Evolutionary conservation across 306 rosid genomes (phyloP), one percentile per base, ranked within the genome.

Genomic region (Myrica gale): DNA sequence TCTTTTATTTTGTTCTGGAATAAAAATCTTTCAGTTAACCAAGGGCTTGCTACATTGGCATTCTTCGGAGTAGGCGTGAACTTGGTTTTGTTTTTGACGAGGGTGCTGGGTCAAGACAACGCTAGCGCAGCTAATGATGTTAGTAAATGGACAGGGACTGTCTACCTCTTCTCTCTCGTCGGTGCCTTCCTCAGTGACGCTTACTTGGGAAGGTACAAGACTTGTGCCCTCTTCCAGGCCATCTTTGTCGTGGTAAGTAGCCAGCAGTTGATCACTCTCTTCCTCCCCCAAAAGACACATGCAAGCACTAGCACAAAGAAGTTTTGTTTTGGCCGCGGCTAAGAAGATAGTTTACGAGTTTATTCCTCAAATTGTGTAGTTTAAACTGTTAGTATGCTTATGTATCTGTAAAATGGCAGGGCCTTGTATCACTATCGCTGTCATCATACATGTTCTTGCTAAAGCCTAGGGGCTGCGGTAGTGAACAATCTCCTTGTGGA

Each of bases 181-280:
- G 97, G 97, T 13, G 97, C 97, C 15, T 88, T 92, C 84, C 96
- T 92, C 0, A 90, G 97, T 57, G 96, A 92, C 60, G 85, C 96
- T 0, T 92, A 92, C 74, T 90, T 83, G 90, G 97, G 97, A 3
- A 90, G 97, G 70, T 91, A 76, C 85, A 85, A 63, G 62, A 88
- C 95, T 46, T 89, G 97, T 69, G 92, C 89, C 16, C 17, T 91
- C 51, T 91, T 91, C 80, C 97, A 90, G 51, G 74, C 77, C 80
- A 87, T 90, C 55, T 89, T 90, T 75, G 85, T 92, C 76, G 4
- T 85, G 42, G 93, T 92, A 88, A 85, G 96, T 76, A n/a, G 1
- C 39, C 12, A 55, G 1, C 10, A 20, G 21, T 42, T 12, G 12
- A 11, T 57, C 4, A 9, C 37, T 32, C 37, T 32, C 37, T 32